Evolutionary conservation across 768 basidiomycete genomes (phyloP), one percentile per base, ranked within the genome.

Genomic region (Amanita polypyramis): DNA sequence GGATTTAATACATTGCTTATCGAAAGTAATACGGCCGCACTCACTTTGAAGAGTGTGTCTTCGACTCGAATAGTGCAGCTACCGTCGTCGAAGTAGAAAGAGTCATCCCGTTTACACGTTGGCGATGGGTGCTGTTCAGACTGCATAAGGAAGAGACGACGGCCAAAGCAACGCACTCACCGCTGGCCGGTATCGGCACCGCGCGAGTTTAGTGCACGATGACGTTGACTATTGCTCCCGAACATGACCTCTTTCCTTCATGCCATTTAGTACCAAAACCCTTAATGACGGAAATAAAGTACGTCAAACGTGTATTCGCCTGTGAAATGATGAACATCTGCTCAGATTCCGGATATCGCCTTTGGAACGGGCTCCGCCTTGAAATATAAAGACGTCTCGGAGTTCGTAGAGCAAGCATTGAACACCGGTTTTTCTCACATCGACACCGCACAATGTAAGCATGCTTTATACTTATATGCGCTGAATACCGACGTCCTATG

Each of bases 41-140:
- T 27, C 52, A 82, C 84, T 56, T 82, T 85, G 63, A 87, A 87
- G 48, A 87, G 60, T 8, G 74, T 77, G 55, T 79, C 72, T 50
- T 75, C 72, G 10, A 86, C 76, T 27, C 75, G 66, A 38, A 87
- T 58, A 14, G 85, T 68, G 54, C 79, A 83, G 55, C 81, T 83
- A 37, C 83, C 85, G 54, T 85, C 81, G 30, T 73, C 66, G 51
- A 82, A 69, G 58, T 85, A 87, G 55, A 74, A 86, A 5, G 58
- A 59, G n/a, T 68, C 59, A 55, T 86, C 82, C 45, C 72, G 64
- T 23, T 51, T 58, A 36, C 41, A 52, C 9, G 47, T 52, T 50
- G 14, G n/a, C 14, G 11, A 7, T 11, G 3, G 21, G 43, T 46
- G 35, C 14, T 8, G 33, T 15, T 27, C 17, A 17, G 14, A 10